These are phyloP conservation scores for Calonectria pteridis DNA, from an alignment of 2,329 filamentous ascomycete species.

Conservation along the genomic window DNA sequence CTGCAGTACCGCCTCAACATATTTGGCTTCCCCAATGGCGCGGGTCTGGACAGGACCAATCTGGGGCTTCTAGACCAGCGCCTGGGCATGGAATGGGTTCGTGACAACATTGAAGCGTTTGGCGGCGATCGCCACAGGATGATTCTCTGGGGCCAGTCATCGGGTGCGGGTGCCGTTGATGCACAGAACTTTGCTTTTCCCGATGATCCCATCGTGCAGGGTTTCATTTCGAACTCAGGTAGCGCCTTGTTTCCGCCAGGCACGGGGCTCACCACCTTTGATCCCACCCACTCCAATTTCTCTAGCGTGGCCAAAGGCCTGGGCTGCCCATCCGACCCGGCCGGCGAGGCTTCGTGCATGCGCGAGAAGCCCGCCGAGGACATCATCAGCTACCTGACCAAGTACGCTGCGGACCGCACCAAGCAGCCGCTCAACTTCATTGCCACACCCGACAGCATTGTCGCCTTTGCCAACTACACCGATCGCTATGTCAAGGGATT, in stretches of 20 bases:
- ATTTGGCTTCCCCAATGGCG: slow-evolving; percentile 2
- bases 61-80: slow-evolving; percentile 4
- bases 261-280: neutral
- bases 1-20: slow-evolving; percentile 1
- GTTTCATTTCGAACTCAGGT: slow-evolving; percentile 9
- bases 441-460: neutral
- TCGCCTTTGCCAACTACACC: neutral
- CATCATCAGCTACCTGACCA: neutral
- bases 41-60: neutral
- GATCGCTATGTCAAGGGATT: neutral
- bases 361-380: neutral
- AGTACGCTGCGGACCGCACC: neutral
- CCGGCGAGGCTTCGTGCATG: neutral
- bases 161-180: neutral
- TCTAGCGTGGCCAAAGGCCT: neutral
- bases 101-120: neutral
- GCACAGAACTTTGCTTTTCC: slow-evolving; percentile 8
- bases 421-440: neutral
- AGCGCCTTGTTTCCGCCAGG: neutral
- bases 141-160: slow-evolving; percentile 3
- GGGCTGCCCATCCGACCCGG: neutral
- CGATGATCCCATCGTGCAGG: slow-evolving; percentile 7
- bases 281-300: neutral
- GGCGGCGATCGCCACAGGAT: neutral
- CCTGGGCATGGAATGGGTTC: slow-evolving; percentile 3